A percentile compares a stretch with the other conserved stretches of the same genome.
phyloP scores from a whole-genome alignment of 148 eudicot species.

The Amaranthus palmeri region DNA sequence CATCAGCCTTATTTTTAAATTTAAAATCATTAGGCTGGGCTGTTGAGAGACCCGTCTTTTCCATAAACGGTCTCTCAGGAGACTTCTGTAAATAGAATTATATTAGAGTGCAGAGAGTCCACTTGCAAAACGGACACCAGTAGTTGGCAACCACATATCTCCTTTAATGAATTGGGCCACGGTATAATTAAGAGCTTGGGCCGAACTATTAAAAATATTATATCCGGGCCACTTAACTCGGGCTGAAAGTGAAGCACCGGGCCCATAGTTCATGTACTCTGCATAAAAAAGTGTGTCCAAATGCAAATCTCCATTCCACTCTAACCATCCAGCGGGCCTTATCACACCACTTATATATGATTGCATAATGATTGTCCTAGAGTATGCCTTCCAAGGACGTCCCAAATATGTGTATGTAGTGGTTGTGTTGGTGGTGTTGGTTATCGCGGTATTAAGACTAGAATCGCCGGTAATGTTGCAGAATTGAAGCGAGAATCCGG shows the following conservation, averaged over 20 bases:
- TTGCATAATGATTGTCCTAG: constrained; percentile 68
- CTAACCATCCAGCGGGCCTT: constrained; percentile 77
- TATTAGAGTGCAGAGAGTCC: constrained; percentile 21
- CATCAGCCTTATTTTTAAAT: no score
- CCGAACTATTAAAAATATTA: constrained; percentile 45
- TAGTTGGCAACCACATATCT: constrained; percentile 72
- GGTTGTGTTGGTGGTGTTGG: constrained; percentile 13
- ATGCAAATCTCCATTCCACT: constrained; percentile 61
- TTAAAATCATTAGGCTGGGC: no score
- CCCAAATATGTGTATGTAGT: constrained; percentile 60
- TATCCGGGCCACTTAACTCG: constrained; percentile 77
- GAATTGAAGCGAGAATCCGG: constrained; percentile 74
- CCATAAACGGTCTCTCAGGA: no score
- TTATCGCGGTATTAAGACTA: constrained; percentile 18
- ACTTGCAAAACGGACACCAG: constrained; percentile 34
- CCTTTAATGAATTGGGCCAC: constrained; percentile 71
- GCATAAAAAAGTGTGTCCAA: constrained; percentile 65
- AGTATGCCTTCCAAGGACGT: constrained; percentile 75
- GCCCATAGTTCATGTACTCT: constrained; percentile 69
- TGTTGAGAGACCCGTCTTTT: no score
- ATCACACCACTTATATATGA: constrained; percentile 50
- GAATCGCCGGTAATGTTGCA: constrained; percentile 61
- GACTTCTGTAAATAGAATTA: no score
- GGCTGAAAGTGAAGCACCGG: constrained; percentile 46
- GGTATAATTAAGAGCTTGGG: constrained; percentile 48